These are phyloP conservation scores for Chytridiales sp. DNA, from an alignment of 371 early-diverging fungal genomes.

Conservation along the genomic window DNA sequence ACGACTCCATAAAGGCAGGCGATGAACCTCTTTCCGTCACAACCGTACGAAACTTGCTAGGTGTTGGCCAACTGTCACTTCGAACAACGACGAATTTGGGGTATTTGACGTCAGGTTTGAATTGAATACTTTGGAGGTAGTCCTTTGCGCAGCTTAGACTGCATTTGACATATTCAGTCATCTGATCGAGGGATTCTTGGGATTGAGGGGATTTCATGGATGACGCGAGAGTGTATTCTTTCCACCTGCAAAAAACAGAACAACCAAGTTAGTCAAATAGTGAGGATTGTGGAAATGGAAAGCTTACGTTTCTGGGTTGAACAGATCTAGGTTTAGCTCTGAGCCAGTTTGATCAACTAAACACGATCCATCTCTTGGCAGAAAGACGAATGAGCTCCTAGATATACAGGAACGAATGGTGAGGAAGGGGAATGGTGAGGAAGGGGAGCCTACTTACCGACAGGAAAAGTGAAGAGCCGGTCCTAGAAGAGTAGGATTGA, in stretches of 20 bases:
- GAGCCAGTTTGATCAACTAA: constrained; percentile 20
- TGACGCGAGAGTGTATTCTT: constrained; percentile 17
- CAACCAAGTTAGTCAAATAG: background rate
- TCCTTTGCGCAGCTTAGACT: background rate
- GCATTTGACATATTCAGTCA: constrained; percentile 2
- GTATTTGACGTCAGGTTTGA: constrained; percentile 17
- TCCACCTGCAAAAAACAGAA: constrained; percentile 15
- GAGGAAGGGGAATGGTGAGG: too few species aligned
- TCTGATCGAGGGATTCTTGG: background rate
- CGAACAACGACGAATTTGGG: constrained; percentile 21
- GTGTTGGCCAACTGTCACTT: constrained; percentile 21
- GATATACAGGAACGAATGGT: too few species aligned
- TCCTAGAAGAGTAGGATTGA: constrained; percentile 19
- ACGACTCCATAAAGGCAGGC: too few species aligned
- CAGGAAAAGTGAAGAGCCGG: constrained; percentile 23
- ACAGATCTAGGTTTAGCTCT: constrained; percentile 24
- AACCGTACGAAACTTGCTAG: constrained; percentile 23
- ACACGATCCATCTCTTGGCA: constrained; percentile 25
- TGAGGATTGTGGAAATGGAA: background rate
- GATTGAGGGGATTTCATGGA: constrained; percentile 6
- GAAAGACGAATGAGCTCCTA: constrained; percentile 23
- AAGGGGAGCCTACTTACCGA: background rate
- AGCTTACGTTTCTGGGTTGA: constrained; percentile 22
- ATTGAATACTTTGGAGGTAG: constrained; percentile 18
- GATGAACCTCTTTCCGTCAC: too few species aligned